Conservation (phyloP, 257 asterid species). For the Fraxinus cuspidata region DNA sequence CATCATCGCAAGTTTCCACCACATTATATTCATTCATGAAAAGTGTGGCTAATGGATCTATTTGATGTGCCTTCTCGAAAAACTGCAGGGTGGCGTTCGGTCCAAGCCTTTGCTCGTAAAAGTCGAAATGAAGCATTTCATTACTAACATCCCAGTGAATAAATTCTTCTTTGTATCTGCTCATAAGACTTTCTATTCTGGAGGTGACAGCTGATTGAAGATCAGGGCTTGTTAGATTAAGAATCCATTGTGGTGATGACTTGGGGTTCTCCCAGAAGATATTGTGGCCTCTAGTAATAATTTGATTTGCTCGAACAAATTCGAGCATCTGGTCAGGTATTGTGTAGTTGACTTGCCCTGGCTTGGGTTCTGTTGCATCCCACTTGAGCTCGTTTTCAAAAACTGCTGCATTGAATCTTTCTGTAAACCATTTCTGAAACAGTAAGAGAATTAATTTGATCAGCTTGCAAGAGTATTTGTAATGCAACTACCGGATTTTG, state of each 20-base stretch:
- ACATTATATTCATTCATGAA: conserved; percentile 55
- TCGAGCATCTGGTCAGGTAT: conserved; percentile 44
- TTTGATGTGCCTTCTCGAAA: conserved; percentile 34
- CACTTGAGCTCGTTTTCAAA: conserved; percentile 51
- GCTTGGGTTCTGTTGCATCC: conserved; percentile 43
- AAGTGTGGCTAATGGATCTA: conserved; percentile 48
- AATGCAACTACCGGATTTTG: no score
- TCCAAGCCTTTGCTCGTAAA: conserved; percentile 44
- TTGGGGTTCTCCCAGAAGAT: conserved; percentile 47
- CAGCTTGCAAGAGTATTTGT: not conserved
- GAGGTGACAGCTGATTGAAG: conserved; percentile 38
- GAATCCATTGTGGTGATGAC: conserved; percentile 43
- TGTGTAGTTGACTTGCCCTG: conserved; percentile 37
- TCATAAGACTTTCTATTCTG: conserved; percentile 41
- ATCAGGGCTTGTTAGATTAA: conserved; percentile 28
- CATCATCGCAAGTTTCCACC: conserved; percentile 47
- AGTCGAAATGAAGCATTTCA: conserved; percentile 41
- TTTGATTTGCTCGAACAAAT: conserved; percentile 39
- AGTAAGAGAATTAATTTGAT: not conserved
- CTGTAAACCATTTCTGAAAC: conserved; percentile 43
- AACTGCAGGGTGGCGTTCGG: conserved; percentile 42
- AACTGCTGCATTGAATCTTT: conserved; percentile 45
- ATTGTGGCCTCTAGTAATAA: conserved; percentile 43
- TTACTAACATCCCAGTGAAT: conserved; percentile 53
- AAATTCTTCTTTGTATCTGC: conserved; percentile 42